Evolutionary conservation across 192 early-diverging fungal species (phyloP).

Genomic region (Funneliformis geosporum): DNA sequence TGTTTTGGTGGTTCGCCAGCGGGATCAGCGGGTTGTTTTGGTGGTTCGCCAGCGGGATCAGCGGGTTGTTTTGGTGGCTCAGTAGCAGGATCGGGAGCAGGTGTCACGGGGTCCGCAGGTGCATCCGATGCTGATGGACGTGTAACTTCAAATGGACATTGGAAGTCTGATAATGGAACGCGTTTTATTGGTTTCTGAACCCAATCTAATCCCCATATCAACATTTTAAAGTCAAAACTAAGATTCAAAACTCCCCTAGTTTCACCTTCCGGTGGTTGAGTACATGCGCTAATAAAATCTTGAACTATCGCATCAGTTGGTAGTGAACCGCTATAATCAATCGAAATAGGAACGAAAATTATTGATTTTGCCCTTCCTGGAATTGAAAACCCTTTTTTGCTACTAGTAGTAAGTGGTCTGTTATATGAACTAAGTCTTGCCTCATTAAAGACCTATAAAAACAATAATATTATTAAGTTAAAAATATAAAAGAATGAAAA

Average conservation of each 20-base stretch:
- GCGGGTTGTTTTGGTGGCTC: no score
- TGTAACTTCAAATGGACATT: slow-evolving; percentile 24
- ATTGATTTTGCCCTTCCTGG: not conserved
- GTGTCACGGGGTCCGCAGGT: not conserved
- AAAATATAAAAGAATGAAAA: not conserved
- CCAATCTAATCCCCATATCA: slow-evolving; percentile 21
- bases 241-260: not conserved
- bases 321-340: not conserved
- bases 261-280: not conserved
- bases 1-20: no score
- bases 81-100: no score
- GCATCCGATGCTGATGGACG: no score
- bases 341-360: not conserved
- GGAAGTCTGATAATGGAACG: not conserved
- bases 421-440: not conserved
- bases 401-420: slow-evolving; percentile 2
- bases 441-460: not conserved
- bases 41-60: no score
- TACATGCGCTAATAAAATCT: slow-evolving; percentile 10
- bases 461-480: not conserved
- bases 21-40: no score
- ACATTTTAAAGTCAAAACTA: not conserved
- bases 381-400: slow-evolving; percentile 1
- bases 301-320: not conserved
- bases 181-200: slow-evolving; percentile 14